Percentiles rank a stretch among this genome's conserved stretches.
Conservation (phyloP, 176 grass and related monocot genomes). For the Pharus latifolius region DNA sequence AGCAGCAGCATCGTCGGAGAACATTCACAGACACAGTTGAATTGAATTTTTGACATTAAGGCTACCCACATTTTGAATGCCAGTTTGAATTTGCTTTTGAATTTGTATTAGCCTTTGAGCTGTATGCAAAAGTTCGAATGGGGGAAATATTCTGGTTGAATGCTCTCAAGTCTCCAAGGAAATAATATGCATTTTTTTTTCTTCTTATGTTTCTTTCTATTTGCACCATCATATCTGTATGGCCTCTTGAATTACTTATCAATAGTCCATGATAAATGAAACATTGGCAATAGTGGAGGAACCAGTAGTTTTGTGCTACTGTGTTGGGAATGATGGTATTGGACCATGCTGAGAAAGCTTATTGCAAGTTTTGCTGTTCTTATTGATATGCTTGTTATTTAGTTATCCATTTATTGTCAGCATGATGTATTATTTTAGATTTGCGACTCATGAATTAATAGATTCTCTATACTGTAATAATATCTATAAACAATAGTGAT, state of each 20-base stretch:
- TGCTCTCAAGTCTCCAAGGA: background rate
- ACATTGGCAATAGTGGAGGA: background rate
- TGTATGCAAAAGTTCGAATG: conserved; percentile 5
- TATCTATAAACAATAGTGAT: no score
- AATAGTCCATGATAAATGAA: background rate
- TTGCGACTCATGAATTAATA: background rate
- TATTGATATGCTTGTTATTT: background rate
- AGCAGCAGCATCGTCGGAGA: conserved; percentile 16
- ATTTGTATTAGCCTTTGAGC: conserved; percentile 16
- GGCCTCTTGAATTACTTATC: background rate
- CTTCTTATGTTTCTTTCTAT: background rate
- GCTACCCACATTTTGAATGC: background rate
- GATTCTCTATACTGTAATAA: background rate
- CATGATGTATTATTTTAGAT: background rate
- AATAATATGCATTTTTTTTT: conserved; percentile 8
- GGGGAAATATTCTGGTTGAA: conserved; percentile 15
- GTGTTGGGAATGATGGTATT: background rate
- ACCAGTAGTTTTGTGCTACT: background rate
- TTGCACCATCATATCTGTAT: background rate
- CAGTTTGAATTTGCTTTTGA: conserved; percentile 12
- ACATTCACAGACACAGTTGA: background rate
- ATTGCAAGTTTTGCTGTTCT: background rate
- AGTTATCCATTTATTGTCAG: background rate
- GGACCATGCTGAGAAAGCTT: background rate
- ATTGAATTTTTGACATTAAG: background rate